Evolutionary conservation across 75 land plant genomes (phyloP).

Genomic region (Pseudotsuga menziesii): DNA sequence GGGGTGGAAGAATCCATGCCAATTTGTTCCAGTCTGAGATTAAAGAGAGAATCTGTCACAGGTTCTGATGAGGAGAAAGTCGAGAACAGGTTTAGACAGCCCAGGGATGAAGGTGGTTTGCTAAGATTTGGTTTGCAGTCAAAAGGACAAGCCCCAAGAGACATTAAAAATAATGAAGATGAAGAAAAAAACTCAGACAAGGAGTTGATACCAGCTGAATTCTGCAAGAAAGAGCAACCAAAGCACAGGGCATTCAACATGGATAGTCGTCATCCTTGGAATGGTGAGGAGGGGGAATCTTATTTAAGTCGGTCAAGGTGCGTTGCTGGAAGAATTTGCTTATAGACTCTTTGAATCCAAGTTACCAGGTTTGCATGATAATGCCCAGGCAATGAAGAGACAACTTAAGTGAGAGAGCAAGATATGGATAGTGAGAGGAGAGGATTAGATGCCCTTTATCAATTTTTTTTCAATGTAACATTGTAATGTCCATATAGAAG

Average conservation of each 20-base stretch:
- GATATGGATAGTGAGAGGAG: no score
- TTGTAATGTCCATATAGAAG: no score
- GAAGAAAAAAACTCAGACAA: not conserved
- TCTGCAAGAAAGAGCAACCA: not conserved
- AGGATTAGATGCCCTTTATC: no score
- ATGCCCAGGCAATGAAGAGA: no score
- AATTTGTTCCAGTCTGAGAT: not conserved
- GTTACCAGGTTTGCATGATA: slow-evolving; percentile 7
- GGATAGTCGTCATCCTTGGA: not conserved
- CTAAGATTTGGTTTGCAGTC: slow-evolving; percentile 1
- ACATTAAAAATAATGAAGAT: not conserved
- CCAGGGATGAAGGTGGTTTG: not conserved
- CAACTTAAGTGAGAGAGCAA: no score
- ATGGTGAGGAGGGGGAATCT: not conserved
- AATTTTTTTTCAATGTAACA: no score
- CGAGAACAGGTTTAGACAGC: not conserved
- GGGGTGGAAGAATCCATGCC: not conserved
- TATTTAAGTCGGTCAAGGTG: slow-evolving; percentile 2
- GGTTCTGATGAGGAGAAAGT: not conserved
- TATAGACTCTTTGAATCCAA: not conserved
- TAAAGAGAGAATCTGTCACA: not conserved
- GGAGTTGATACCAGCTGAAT: not conserved
- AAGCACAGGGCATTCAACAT: no score
- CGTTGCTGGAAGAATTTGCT: slow-evolving; percentile 4
- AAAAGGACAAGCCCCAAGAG: not conserved